These are phyloP conservation scores for Prunus kanzakura DNA, from an alignment of 306 rosid species.

Conservation along the genomic window DNA sequence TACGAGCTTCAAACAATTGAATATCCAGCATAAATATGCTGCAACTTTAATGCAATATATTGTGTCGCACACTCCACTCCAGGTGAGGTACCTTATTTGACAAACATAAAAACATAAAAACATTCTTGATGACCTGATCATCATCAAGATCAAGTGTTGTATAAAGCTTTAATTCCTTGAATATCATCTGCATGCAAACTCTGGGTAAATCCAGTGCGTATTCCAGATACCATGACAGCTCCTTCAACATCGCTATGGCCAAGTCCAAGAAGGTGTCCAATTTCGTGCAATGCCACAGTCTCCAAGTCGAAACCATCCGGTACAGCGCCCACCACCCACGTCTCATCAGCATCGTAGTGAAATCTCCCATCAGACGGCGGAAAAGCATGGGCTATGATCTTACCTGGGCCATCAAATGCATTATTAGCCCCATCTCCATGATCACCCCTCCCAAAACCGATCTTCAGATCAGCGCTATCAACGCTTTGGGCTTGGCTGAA, in stretches of 20 bases:
- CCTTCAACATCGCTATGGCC: slow-evolving; percentile 24
- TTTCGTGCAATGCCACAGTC: slow-evolving; percentile 35
- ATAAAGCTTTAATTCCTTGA: slow-evolving; percentile 28
- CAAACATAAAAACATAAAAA: not conserved
- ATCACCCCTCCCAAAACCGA: slow-evolving; percentile 12
- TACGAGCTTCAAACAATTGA: not conserved
- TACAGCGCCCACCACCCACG: slow-evolving; percentile 1
- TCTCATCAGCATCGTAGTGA: slow-evolving; percentile 30
- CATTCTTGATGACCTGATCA: not conserved
- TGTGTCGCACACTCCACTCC: not conserved
- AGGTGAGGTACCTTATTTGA: not conserved
- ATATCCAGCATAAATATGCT: too few relatives aligned
- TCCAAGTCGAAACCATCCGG: slow-evolving; percentile 15
- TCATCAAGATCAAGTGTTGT: not conserved
- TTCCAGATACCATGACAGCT: slow-evolving; percentile 14
- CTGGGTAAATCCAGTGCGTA: not conserved
- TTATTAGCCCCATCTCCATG: slow-evolving; percentile 25
- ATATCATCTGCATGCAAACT: slow-evolving; percentile 32
- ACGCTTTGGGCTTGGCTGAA: not conserved
- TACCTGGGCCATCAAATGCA: slow-evolving; percentile 19
- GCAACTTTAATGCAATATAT: too few relatives aligned
- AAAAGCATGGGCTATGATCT: slow-evolving; percentile 15
- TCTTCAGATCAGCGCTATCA: slow-evolving; percentile 1
- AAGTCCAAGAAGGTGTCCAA: slow-evolving; percentile 34
- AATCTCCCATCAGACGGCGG: slow-evolving; percentile 26